Percentiles rank a stretch among this genome's conserved stretches.
phyloP scores from a whole-genome alignment of 768 basidiomycete genomes.

The Leccinellum rugosiceps region DNA sequence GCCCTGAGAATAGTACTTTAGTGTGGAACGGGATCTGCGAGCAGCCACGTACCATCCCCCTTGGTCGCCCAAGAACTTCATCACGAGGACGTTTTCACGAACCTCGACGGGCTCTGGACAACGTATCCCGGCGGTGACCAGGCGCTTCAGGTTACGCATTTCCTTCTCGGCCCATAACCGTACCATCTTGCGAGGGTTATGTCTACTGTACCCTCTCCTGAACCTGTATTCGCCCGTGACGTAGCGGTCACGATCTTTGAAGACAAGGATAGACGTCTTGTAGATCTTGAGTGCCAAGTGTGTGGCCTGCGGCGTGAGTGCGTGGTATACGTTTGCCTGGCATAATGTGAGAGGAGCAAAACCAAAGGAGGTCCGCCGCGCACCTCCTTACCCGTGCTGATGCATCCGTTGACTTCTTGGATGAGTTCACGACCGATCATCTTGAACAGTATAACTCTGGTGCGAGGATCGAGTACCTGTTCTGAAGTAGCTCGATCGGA shows the following conservation, averaged over 20 bases:
- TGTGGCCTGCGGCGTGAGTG: constrained; percentile 46
- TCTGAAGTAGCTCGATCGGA: constrained; percentile 95
- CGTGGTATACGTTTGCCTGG: constrained; percentile 98
- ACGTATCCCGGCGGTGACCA: constrained; percentile 77
- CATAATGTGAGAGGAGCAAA: constrained; percentile 4
- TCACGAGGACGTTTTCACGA: constrained; percentile 93
- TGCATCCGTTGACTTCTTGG: constrained; percentile 90
- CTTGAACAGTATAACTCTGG: constrained; percentile 89
- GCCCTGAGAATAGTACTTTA: constrained; percentile 50
- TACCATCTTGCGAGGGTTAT: constrained; percentile 98
- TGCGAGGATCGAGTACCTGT: constrained; percentile 96
- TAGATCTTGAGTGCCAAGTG: constrained; percentile 96
- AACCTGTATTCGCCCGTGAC: constrained; percentile 97
- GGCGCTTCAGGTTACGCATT: constrained; percentile 89
- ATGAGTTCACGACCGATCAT: constrained; percentile 91
- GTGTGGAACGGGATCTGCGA: background rate
- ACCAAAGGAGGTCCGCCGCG: constrained; percentile 9
- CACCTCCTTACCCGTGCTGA: constrained; percentile 98
- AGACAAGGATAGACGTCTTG: constrained; percentile 96
- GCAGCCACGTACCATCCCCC: constrained; percentile 68
- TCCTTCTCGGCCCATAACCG: constrained; percentile 99
- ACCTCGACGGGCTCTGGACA: constrained; percentile 92
- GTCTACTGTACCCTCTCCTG: constrained; percentile 80
- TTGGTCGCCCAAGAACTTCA: constrained; percentile 83
- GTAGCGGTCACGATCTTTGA: constrained; percentile 97